Conservation (phyloP, 2,329 filamentous ascomycete genomes). For the Colletotrichum brevisporum region DNA sequence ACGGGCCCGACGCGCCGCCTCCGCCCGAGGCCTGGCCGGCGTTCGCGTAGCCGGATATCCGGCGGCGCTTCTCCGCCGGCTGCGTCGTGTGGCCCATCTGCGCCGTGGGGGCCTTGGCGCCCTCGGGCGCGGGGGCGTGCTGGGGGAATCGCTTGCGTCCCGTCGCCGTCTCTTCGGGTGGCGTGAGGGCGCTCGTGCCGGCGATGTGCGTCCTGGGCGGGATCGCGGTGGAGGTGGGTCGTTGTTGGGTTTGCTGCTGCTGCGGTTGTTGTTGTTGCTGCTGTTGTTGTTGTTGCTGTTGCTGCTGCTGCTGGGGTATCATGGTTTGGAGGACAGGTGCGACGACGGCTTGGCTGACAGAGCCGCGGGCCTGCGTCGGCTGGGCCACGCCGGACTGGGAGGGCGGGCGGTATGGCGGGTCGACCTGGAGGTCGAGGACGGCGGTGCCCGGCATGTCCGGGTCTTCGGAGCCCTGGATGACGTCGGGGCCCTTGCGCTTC, state of each 20-base stretch:
- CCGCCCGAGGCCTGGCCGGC: conserved; percentile 21
- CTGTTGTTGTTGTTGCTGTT: conserved; percentile 39
- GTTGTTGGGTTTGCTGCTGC: conserved; percentile 33
- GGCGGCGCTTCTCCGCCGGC: conserved; percentile 51
- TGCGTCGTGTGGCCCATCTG: conserved; percentile 38
- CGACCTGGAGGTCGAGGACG: conserved; percentile 60
- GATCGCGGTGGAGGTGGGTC: conserved; percentile 52
- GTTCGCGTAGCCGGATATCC: conserved; percentile 48
- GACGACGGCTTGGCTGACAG: conserved; percentile 49
- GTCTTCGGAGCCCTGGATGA: conserved; percentile 58
- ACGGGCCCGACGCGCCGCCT: not conserved
- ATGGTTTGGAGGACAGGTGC: conserved; percentile 42
- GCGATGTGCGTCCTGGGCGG: conserved; percentile 56
- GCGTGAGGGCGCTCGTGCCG: conserved; percentile 65
- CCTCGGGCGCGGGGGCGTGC: conserved; percentile 39
- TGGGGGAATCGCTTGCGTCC: conserved; percentile 58
- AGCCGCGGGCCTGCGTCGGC: conserved; percentile 45
- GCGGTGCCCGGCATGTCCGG: conserved; percentile 63
- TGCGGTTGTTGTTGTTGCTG: conserved; percentile 2
- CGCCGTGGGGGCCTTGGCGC: conserved; percentile 36
- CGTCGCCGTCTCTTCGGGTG: conserved; percentile 65
- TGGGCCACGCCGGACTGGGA: conserved; percentile 40
- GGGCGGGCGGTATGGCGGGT: conserved; percentile 46
- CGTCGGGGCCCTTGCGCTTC: conserved; percentile 63
- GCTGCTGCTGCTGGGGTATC: conserved; percentile 43